phyloP scores from a whole-genome alignment of 495 filamentous ascomycete species.

The Amorphotheca resinae region DNA sequence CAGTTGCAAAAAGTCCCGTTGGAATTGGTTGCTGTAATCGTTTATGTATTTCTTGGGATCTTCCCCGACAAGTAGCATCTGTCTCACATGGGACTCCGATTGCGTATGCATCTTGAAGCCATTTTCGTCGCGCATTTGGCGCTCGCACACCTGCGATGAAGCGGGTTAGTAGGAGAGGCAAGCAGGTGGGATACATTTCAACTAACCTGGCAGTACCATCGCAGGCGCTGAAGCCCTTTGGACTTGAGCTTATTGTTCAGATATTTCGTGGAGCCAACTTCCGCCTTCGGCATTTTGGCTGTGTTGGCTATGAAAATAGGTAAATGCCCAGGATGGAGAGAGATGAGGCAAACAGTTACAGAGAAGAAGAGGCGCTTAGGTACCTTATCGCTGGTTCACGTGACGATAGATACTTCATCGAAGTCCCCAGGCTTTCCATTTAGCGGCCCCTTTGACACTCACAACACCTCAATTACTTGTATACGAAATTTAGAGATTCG shows the following conservation, averaged over 20 bases:
- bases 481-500: no score
- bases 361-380: no score
- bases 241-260: slow-evolving; percentile 82
- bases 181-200: not conserved
- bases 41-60: slow-evolving; percentile 69
- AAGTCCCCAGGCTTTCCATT: no score
- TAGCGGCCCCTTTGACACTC: no score
- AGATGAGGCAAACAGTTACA: no score
- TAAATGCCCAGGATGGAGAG: slow-evolving; percentile 46
- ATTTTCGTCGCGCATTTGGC: slow-evolving; percentile 54
- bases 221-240: slow-evolving; percentile 72
- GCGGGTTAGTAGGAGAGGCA: not conserved
- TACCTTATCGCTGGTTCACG: no score
- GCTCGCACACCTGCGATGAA: slow-evolving; percentile 35
- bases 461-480: no score
- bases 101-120: slow-evolving; percentile 71
- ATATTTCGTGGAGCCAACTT: slow-evolving; percentile 76
- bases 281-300: slow-evolving; percentile 78
- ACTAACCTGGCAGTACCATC: slow-evolving; percentile 66
- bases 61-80: slow-evolving; percentile 76
- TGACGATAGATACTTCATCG: no score
- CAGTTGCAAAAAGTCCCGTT: slow-evolving; percentile 62
- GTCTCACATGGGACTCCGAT: slow-evolving; percentile 70
- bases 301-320: slow-evolving; percentile 14
- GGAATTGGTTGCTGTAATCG: slow-evolving; percentile 64